phyloP scores from a whole-genome alignment of 495 filamentous ascomycete genomes.

The Tuber brumale region DNA sequence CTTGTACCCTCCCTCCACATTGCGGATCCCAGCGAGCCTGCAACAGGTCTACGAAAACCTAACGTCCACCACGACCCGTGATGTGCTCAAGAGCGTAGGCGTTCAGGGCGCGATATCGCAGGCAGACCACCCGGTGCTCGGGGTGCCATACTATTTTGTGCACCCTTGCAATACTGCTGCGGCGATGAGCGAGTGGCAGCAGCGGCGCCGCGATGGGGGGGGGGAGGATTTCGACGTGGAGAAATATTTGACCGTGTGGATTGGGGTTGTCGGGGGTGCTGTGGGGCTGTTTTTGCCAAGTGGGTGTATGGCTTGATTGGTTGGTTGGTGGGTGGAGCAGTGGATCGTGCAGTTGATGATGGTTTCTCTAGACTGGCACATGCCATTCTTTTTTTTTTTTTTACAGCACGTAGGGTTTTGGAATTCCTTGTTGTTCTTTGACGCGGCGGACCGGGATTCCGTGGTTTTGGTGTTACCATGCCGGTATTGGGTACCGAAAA shows the following conservation, averaged over 20 bases:
- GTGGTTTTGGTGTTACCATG: background rate
- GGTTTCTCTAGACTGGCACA: background rate
- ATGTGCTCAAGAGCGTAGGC: slow-evolving; percentile 16
- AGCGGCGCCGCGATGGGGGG: background rate
- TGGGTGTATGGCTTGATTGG: background rate
- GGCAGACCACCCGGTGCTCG: slow-evolving; percentile 24
- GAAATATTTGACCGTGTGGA: slow-evolving; percentile 27
- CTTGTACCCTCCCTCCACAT: background rate
- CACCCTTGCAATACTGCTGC: slow-evolving; percentile 33
- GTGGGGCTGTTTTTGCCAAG: slow-evolving; percentile 25
- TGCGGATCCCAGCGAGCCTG: slow-evolving; percentile 6
- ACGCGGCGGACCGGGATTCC: background rate
- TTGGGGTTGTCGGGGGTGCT: slow-evolving; percentile 25
- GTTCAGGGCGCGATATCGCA: slow-evolving; percentile 32
- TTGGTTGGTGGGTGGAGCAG: background rate
- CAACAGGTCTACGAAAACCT: slow-evolving; percentile 20
- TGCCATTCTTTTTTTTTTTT: background rate
- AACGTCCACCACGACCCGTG: slow-evolving; percentile 11
- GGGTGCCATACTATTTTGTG: slow-evolving; percentile 29
- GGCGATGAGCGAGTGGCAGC: slow-evolving; percentile 27
- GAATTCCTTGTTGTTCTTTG: background rate
- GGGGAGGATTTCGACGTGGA: slow-evolving; percentile 6
- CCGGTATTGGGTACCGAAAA: background rate
- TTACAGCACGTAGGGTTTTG: background rate
- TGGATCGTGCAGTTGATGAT: background rate